These are phyloP conservation scores for Atractiella rhizophila DNA, from an alignment of 768 basidiomycete species.

Conservation along the genomic window DNA sequence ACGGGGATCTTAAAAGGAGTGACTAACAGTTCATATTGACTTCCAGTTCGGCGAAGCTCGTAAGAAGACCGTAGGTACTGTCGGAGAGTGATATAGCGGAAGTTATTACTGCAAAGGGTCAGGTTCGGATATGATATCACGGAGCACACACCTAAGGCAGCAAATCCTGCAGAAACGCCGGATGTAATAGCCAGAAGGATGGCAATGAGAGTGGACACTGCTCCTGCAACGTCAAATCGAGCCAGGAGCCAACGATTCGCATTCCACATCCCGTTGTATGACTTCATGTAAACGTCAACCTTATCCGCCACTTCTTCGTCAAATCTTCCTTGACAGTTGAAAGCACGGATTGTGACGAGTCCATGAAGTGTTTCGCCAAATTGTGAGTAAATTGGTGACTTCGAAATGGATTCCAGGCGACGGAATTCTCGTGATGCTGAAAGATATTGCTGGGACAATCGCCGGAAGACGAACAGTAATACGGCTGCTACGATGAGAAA, in stretches of 20 bases:
- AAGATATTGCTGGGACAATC: slow-evolving; percentile 23
- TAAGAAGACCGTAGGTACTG: too few species aligned
- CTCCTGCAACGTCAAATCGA: slow-evolving; percentile 20
- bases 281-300: too few species aligned
- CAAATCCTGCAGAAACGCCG: slow-evolving; percentile 21
- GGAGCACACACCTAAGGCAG: slow-evolving; percentile 18
- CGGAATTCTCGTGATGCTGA: slow-evolving; percentile 24
- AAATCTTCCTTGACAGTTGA: slow-evolving; percentile 24
- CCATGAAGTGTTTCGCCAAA: slow-evolving; percentile 24
- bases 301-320: too few species aligned
- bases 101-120: too few species aligned
- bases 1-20: too few species aligned
- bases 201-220: slow-evolving; percentile 20
- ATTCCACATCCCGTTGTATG: slow-evolving; percentile 23
- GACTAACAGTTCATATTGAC: slow-evolving; percentile 20
- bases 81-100: too few species aligned
- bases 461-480: too few species aligned
- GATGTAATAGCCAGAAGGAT: slow-evolving; percentile 20
- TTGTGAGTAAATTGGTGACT: slow-evolving; percentile 22
- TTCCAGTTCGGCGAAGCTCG: slow-evolving; percentile 19
- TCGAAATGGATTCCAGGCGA: slow-evolving; percentile 20
- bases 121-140: slow-evolving; percentile 19
- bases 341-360: slow-evolving; percentile 23
- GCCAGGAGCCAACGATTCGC: slow-evolving; percentile 16
- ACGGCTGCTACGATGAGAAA: too few species aligned